A percentile compares a stretch with the other conserved stretches of the same genome.
Evolutionary conservation across 805 yeast species (phyloP).

Genomic region (Suhomyces pyralidae): DNA sequence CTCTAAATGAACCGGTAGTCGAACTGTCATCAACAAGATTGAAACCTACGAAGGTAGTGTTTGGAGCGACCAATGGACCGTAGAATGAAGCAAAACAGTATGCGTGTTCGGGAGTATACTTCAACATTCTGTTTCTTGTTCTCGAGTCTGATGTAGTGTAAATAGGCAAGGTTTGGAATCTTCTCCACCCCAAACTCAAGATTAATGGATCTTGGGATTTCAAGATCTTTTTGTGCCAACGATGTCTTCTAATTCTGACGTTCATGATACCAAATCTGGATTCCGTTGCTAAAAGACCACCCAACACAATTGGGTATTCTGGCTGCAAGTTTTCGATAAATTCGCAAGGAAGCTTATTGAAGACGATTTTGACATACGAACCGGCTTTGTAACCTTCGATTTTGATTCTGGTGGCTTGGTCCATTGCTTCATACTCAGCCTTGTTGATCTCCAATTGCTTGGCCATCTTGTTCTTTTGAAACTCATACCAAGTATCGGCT

Average conservation of each 20-base stretch:
- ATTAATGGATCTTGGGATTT: conserved; percentile 95
- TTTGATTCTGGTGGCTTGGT: conserved; percentile 66
- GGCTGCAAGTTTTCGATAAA: conserved; percentile 86
- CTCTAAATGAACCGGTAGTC: conserved; percentile 87
- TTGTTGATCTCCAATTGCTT: conserved; percentile 93
- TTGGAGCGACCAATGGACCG: conserved; percentile 96
- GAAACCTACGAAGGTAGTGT: conserved; percentile 95
- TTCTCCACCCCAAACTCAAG: conserved; percentile 94
- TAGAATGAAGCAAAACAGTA: conserved; percentile 94
- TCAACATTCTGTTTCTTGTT: conserved; percentile 96
- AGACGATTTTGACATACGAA: conserved; percentile 84
- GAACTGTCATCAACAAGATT: conserved; percentile 80
- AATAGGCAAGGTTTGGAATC: conserved; percentile 94
- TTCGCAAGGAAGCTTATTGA: conserved; percentile 83
- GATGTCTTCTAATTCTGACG: conserved; percentile 92
- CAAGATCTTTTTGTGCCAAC: conserved; percentile 97
- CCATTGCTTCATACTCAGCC: conserved; percentile 71
- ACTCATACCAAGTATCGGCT: conserved; percentile 96
- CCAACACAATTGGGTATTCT: conserved; percentile 77
- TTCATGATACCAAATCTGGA: conserved; percentile 89
- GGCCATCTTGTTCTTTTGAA: conserved; percentile 94
- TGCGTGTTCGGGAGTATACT: conserved; percentile 97
- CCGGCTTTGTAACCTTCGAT: conserved; percentile 95
- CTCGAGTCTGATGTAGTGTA: conserved; percentile 97
- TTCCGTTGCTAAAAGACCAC: conserved; percentile 89